Evolutionary conservation across 2,329 filamentous ascomycete genomes (phyloP), one percentile per base, ranked within the genome.

Genomic region (Elsinoe ampelina): DNA sequence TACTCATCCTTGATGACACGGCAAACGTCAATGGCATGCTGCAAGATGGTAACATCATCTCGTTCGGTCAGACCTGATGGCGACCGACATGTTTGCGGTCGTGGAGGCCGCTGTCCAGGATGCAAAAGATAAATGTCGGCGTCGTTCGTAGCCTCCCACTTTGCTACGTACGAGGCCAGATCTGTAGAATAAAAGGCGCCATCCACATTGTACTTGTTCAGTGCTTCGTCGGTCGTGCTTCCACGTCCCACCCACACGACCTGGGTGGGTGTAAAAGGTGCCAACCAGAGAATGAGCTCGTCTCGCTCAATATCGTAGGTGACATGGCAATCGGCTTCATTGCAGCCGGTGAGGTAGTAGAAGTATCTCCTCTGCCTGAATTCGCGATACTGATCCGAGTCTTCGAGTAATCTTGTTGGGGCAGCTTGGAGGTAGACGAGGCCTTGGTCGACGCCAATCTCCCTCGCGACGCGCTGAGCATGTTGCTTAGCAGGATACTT

Each of bases 161-260:
- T 60, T 15, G 64, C 59, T 36, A 73, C 56, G 54, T 63, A 67
- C 36, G 60, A 58, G 15, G 62, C 57, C 11, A 73, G 62, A 34
- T 68, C 64, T 56, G 67, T 63, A 8, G 70, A 51, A 54, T 69
- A 70, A 8, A 79, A 78, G 57, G 91, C 89, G 48, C 80, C 75
- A 68, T 95, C 89, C 61, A 95, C 82, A 62, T 95, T 89, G 73
- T 89, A 97, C 61, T 81, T 79, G 47, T 80, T 73, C 59, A 86
- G 74, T 7, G 92, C 92, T 66, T 96, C 86, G 38, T 86, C 79
- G 35, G 80, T 73, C 34, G 84, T 88, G 59, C 95, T 75, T 0
- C 92, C 93, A 13, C 97, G 80, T 11, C 93, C 93, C 22, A 86
- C 87, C 92, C 92, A 98, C 66, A 97, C 88, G 58, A 97, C 90